A percentile compares a stretch with the other conserved stretches of the same genome.
These are phyloP conservation scores for Xylariaceae sp. DNA, from an alignment of 2,329 filamentous ascomycete species.

Conservation along the genomic window DNA sequence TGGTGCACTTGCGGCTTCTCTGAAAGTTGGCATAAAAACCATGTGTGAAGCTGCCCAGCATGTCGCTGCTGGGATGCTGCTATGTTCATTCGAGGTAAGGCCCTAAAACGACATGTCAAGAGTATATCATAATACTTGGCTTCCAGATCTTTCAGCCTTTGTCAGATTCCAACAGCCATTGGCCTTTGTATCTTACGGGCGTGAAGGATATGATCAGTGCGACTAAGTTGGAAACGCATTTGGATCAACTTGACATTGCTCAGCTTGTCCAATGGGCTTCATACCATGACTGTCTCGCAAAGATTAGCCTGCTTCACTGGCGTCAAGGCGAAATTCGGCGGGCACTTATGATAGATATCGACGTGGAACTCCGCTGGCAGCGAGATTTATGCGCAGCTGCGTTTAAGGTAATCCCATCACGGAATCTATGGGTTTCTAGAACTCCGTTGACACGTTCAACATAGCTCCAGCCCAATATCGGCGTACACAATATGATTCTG, in stretches of 20 bases:
- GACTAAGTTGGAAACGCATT: constrained; percentile 3
- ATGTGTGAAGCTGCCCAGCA: constrained; percentile 12
- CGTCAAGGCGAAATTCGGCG: background rate
- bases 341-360: constrained; percentile 6
- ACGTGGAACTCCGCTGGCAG: constrained; percentile 8
- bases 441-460: background rate
- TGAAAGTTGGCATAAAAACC: constrained; percentile 3
- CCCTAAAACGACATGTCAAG: background rate
- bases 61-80: constrained; percentile 13
- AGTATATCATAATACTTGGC: background rate
- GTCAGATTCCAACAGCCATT: constrained; percentile 11
- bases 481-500: constrained; percentile 6
- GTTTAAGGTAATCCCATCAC: constrained; percentile 3
- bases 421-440: background rate
- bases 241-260: constrained; percentile 2
- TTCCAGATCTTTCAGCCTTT: constrained; percentile 8
- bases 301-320: constrained; percentile 15
- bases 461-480: constrained; percentile 9
- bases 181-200: constrained; percentile 13
- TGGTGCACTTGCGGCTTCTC: constrained; percentile 11
- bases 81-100: constrained; percentile 14
- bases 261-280: constrained; percentile 12
- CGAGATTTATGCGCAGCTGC: constrained; percentile 8
- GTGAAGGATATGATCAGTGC: constrained; percentile 9
- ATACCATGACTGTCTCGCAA: constrained; percentile 12